Percentiles rank a stretch among this genome's conserved stretches.
phyloP scores from a whole-genome alignment of 768 basidiomycete species.

The Pulveroboletus frians region DNA sequence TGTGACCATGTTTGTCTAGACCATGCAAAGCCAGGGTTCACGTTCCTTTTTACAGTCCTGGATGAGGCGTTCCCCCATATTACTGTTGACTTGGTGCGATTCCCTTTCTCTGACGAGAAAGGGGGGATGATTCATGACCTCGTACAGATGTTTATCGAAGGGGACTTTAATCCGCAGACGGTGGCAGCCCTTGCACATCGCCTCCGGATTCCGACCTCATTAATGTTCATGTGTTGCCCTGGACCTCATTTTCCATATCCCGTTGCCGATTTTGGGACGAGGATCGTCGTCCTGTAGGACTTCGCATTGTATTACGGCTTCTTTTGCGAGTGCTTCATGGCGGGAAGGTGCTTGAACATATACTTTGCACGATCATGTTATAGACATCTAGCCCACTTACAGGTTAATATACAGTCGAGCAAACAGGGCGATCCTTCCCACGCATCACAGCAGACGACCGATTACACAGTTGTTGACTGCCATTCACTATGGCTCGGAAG shows the following conservation, averaged over 20 bases:
- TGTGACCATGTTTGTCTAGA: conserved; percentile 3
- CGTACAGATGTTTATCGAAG: conserved; percentile 42
- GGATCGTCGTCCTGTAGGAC: conserved; percentile 37
- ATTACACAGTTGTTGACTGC: too few species aligned
- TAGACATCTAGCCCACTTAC: too few species aligned
- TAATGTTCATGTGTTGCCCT: conserved; percentile 64
- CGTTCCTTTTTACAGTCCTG: conserved; percentile 33
- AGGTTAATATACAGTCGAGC: too few species aligned
- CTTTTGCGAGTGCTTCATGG: background rate
- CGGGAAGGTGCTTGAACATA: too few species aligned
- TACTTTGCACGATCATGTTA: too few species aligned
- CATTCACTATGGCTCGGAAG: conserved; percentile 24
- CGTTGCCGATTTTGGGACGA: conserved; percentile 48
- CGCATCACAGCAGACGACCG: background rate
- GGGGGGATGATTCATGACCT: background rate
- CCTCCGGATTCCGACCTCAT: conserved; percentile 44
- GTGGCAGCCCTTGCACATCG: conserved; percentile 47
- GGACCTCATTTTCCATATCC: conserved; percentile 39
- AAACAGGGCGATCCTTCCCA: background rate
- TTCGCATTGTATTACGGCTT: background rate
- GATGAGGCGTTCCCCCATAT: conserved; percentile 64
- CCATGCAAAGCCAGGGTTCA: background rate
- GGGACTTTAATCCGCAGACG: conserved; percentile 39
- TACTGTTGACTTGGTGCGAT: conserved; percentile 53
- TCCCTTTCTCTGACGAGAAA: background rate